Evolutionary conservation across 805 yeast species (phyloP).

Genomic region (Candida silvicultrix): DNA sequence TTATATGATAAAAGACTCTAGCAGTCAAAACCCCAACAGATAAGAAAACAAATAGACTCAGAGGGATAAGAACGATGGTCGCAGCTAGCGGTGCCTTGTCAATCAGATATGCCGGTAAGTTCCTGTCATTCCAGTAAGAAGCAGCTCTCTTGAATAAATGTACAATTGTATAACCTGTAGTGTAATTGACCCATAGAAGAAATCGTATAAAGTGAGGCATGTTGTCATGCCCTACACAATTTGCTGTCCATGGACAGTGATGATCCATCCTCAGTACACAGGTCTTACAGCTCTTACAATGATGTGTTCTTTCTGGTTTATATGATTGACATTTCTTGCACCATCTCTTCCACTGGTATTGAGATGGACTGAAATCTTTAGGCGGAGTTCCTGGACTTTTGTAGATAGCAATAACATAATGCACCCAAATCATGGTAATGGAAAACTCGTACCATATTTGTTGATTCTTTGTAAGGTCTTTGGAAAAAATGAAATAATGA

Average conservation of each 20-base stretch:
- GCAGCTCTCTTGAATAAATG: slow-evolving; percentile 35
- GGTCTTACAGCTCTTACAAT: slow-evolving; percentile 65
- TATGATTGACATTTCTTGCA: slow-evolving; percentile 65
- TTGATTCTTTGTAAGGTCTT: slow-evolving; percentile 30
- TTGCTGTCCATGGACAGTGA: slow-evolving; percentile 91
- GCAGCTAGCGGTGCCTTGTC: slow-evolving; percentile 46
- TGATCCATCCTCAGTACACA: slow-evolving; percentile 93
- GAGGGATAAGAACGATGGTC: slow-evolving; percentile 46
- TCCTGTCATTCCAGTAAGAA: slow-evolving; percentile 39
- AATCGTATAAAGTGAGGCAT: slow-evolving; percentile 78
- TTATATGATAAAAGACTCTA: slow-evolving; percentile 52
- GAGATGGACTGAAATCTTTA: slow-evolving; percentile 31
- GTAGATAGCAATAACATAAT: slow-evolving; percentile 64
- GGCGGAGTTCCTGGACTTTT: slow-evolving; percentile 69
- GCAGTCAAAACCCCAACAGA: slow-evolving; percentile 53
- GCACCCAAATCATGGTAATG: slow-evolving; percentile 59
- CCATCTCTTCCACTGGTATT: slow-evolving; percentile 56
- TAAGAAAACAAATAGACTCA: slow-evolving; percentile 52
- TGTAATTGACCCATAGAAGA: slow-evolving; percentile 53
- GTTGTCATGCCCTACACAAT: slow-evolving; percentile 79
- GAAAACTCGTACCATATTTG: slow-evolving; percentile 43
- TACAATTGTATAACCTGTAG: slow-evolving; percentile 40
- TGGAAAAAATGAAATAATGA: slow-evolving; percentile 47
- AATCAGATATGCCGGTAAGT: slow-evolving; percentile 51
- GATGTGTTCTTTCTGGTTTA: slow-evolving; percentile 84